phyloP scores from a whole-genome alignment of 2,329 filamentous ascomycete species.

The Ophioceras dolichostomum region DNA sequence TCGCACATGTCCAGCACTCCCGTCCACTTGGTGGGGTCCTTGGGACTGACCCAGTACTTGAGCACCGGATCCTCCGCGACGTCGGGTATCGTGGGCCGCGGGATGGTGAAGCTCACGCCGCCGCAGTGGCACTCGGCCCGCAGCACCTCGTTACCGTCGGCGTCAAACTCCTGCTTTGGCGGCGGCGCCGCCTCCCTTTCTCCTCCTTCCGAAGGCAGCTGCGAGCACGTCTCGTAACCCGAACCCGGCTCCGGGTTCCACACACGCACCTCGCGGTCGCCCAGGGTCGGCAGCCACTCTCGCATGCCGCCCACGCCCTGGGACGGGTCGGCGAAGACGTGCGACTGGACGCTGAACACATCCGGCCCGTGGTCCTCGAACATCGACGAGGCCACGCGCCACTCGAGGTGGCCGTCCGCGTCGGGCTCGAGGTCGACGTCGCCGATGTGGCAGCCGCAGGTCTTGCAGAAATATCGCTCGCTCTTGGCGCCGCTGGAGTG shows the following conservation, averaged over 20 bases:
- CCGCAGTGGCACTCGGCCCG: constrained; percentile 32
- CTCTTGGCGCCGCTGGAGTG: constrained; percentile 12
- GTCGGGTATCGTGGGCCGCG: constrained; percentile 20
- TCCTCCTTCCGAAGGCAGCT: no score
- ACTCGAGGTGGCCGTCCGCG: constrained; percentile 14
- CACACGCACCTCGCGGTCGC: constrained; percentile 15
- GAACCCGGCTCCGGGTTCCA: constrained; percentile 22
- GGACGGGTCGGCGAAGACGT: constrained; percentile 22
- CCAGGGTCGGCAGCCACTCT: constrained; percentile 20
- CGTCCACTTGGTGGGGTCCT: constrained; percentile 27
- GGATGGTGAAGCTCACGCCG: constrained; percentile 32
- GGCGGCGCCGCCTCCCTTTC: background rate
- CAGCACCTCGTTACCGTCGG: constrained; percentile 24
- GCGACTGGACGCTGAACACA: constrained; percentile 20
- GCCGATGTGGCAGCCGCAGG: constrained; percentile 32
- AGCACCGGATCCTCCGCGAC: constrained; percentile 16
- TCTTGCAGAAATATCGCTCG: constrained; percentile 30
- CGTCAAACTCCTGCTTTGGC: constrained; percentile 17
- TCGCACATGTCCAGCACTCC: constrained; percentile 27
- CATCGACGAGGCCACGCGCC: constrained; percentile 26
- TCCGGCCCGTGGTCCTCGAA: constrained; percentile 22
- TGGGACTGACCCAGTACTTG: constrained; percentile 20
- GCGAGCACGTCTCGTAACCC: no score
- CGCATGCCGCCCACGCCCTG: constrained; percentile 20
- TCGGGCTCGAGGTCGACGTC: constrained; percentile 15